Conservation (phyloP, 768 basidiomycete species). For the Tulasnella sp. region DNA sequence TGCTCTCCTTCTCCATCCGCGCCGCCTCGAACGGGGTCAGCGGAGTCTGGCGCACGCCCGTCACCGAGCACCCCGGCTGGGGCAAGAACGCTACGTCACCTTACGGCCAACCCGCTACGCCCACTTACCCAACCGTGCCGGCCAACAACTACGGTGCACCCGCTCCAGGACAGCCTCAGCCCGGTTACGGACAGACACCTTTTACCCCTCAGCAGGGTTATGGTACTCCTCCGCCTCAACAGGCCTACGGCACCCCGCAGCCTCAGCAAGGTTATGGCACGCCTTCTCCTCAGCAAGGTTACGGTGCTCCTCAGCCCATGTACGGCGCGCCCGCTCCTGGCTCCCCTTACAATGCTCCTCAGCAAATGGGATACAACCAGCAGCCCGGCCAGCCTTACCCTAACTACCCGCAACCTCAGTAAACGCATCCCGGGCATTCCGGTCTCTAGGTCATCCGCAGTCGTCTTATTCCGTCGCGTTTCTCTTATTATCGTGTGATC, state of each 20-base stretch:
- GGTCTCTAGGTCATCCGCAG: no score
- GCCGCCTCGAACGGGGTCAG: background rate
- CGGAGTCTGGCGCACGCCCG: constrained; percentile 14
- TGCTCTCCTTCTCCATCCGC: background rate
- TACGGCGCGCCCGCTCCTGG: background rate
- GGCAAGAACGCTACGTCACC: background rate
- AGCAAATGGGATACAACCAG: background rate
- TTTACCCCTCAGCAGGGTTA: background rate
- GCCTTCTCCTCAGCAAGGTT: background rate
- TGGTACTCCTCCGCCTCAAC: background rate
- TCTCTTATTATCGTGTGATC: background rate
- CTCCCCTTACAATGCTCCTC: background rate
- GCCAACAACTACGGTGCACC: background rate
- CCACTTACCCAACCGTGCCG: background rate
- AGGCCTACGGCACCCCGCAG: background rate
- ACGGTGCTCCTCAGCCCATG: background rate
- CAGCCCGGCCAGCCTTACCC: background rate
- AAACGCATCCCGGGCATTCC: no score
- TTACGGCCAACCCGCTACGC: background rate
- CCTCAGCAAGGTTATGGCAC: background rate
- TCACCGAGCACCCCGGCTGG: constrained; percentile 8
- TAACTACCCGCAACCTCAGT: background rate
- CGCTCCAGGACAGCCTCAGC: background rate
- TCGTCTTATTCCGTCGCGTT: background rate
- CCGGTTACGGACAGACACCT: no score